phyloP scores from a whole-genome alignment of 305 asterid species.

The Ruellia speciosa region DNA sequence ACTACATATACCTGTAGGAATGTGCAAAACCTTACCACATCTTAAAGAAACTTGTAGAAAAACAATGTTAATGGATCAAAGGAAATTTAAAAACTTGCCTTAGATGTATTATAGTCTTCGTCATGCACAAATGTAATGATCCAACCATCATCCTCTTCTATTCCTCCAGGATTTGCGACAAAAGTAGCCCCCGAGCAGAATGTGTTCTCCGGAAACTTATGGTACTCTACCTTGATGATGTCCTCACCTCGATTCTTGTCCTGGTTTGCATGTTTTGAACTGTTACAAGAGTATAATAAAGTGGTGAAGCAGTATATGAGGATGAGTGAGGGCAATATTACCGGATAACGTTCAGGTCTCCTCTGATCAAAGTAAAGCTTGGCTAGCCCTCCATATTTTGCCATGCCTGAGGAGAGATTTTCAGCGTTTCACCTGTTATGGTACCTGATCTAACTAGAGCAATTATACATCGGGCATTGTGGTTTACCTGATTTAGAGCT shows the following conservation, averaged over 20 bases:
- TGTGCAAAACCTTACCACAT: not conserved
- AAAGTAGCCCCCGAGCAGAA: conserved; percentile 61
- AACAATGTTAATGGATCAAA: not conserved
- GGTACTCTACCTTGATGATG: conserved; percentile 40
- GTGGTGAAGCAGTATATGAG: too few relatives aligned
- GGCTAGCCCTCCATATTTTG: conserved; percentile 58
- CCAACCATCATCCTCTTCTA: conserved; percentile 69
- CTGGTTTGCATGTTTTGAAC: too few relatives aligned
- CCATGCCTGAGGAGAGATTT: conserved; percentile 34
- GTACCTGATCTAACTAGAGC: not conserved
- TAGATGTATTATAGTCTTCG: conserved; percentile 42
- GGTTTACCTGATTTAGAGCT: conserved; percentile 47
- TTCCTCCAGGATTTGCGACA: conserved; percentile 38
- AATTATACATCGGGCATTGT: not conserved
- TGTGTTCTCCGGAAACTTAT: conserved; percentile 39
- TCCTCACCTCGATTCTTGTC: conserved; percentile 16
- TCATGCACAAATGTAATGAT: conserved; percentile 42
- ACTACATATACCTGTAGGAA: conserved; percentile 33
- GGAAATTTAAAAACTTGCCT: conserved; percentile 25
- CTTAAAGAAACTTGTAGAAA: not conserved
- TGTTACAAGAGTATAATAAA: too few relatives aligned
- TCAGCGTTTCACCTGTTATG: not conserved
- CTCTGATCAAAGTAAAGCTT: conserved; percentile 40
- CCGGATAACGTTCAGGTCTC: conserved; percentile 12
- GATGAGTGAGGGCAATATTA: conserved; percentile 1